A percentile compares a stretch with the other conserved stretches of the same genome.
Evolutionary conservation across 1,139 yeast species (phyloP).

Genomic region (Nakaseomyces uthaithaninus): DNA sequence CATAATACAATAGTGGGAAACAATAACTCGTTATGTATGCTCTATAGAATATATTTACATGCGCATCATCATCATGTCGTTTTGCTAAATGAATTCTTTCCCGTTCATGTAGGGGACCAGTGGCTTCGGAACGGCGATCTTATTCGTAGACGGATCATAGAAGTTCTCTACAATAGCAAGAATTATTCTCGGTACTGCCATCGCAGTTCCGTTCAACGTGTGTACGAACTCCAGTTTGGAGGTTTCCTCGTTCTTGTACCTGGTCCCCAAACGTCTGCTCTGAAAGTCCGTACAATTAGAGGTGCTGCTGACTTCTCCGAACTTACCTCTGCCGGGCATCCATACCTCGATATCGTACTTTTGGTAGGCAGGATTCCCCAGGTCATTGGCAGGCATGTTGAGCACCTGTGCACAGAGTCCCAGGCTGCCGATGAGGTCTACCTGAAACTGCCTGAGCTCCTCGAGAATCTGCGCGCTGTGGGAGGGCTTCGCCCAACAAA

Average conservation of each 20-base stretch:
- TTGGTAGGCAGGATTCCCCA: constrained; percentile 89
- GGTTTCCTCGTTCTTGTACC: constrained; percentile 34
- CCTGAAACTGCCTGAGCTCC: constrained; percentile 56
- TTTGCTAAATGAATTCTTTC: constrained; percentile 33
- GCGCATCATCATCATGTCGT: not conserved
- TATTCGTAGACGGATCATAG: constrained; percentile 51
- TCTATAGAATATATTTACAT: constrained; percentile 2
- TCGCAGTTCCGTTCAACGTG: constrained; percentile 90
- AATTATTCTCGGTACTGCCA: constrained; percentile 89
- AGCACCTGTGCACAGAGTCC: constrained; percentile 78
- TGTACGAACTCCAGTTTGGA: constrained; percentile 49
- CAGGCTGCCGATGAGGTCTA: constrained; percentile 50
- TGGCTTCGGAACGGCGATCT: constrained; percentile 61
- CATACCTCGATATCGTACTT: constrained; percentile 94
- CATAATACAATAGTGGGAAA: no score
- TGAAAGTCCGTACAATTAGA: constrained; percentile 94
- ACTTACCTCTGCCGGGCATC: constrained; percentile 93
- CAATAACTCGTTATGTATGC: no score
- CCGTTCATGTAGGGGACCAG: constrained; percentile 63
- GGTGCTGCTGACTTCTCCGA: constrained; percentile 91
- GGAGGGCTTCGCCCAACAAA: constrained; percentile 58
- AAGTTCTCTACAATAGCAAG: constrained; percentile 81
- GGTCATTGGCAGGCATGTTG: constrained; percentile 82
- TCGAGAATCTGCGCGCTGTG: constrained; percentile 48
- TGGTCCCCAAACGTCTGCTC: constrained; percentile 71